These are phyloP conservation scores for Lupinus albus DNA, from an alignment of 306 rosid genomes.

Conservation along the genomic window DNA sequence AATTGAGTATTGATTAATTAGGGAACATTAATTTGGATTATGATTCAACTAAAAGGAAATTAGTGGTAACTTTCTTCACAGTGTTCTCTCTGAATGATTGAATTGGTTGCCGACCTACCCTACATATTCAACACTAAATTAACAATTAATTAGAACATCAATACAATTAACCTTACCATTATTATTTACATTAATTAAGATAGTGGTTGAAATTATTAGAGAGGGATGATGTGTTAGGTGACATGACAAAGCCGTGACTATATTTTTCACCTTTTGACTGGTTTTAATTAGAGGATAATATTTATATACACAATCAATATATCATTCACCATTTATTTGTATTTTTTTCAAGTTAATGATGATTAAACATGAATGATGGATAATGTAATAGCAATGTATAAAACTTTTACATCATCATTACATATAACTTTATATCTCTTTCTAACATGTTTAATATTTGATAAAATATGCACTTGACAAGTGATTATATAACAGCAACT, in stretches of 20 bases:
- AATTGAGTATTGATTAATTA: not conserved
- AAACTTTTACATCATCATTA: too few relatives aligned
- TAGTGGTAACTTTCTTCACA: constrained; percentile 11
- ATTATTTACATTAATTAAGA: too few relatives aligned
- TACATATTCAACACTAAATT: constrained; percentile 36
- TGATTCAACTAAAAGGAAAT: too few relatives aligned
- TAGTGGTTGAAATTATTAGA: constrained; percentile 10
- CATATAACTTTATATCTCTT: too few relatives aligned
- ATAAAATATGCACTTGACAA: not conserved
- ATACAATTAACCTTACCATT: too few relatives aligned
- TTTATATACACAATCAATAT: too few relatives aligned
- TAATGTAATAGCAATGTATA: too few relatives aligned
- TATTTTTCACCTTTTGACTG: not conserved
- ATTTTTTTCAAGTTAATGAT: too few relatives aligned
- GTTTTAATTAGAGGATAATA: too few relatives aligned
- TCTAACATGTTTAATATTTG: too few relatives aligned
- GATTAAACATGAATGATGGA: too few relatives aligned
- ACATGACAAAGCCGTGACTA: constrained; percentile 19
- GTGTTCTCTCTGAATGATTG: constrained; percentile 76
- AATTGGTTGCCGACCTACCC: constrained; percentile 97
- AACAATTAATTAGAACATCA: not conserved
- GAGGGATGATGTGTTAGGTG: constrained; percentile 1
- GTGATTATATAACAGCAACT: constrained; percentile 3
- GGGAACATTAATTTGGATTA: not conserved
- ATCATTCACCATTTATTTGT: too few relatives aligned